phyloP scores from a whole-genome alignment of 78 protist species.

The Dictyostelium purpureum region DNA sequence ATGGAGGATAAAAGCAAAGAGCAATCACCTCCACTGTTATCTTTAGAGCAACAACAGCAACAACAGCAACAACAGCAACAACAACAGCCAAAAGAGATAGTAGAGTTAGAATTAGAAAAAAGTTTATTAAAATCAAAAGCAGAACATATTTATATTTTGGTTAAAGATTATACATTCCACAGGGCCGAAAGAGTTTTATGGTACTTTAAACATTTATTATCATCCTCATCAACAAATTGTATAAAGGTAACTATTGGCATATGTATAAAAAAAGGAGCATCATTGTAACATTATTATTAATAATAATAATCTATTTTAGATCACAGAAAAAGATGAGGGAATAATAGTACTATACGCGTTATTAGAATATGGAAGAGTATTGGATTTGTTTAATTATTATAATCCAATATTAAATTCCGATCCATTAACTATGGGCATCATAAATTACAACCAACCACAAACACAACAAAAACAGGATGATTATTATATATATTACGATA shows the following conservation, averaged over 20 bases:
- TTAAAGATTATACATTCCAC: slow-evolving; percentile 62
- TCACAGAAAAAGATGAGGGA: slow-evolving; percentile 42
- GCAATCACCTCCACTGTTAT: not conserved
- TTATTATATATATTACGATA: slow-evolving; percentile 2
- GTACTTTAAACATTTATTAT: slow-evolving; percentile 68
- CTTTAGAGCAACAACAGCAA: not conserved
- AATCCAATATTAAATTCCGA: not conserved
- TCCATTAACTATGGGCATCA: not conserved
- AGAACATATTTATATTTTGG: slow-evolving; percentile 27
- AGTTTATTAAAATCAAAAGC: not conserved
- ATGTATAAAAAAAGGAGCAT: not conserved
- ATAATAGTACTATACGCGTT: slow-evolving; percentile 14
- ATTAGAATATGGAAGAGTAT: slow-evolving; percentile 34
- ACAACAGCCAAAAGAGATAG: not conserved
- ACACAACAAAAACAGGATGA: not conserved
- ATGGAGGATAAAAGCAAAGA: not conserved
- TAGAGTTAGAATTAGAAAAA: not conserved
- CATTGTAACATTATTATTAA: not conserved
- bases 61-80: not conserved
- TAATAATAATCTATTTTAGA: not conserved
- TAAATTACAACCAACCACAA: not conserved
- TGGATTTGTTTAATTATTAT: slow-evolving; percentile 25
- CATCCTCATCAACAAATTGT: slow-evolving; percentile 1
- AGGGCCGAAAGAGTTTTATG: slow-evolving; percentile 64
- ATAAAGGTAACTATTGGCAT: not conserved